Base-by-base conservation (phyloP, 495 filamentous ascomycete species). In the Astrothelium macrocarpum region DNA sequence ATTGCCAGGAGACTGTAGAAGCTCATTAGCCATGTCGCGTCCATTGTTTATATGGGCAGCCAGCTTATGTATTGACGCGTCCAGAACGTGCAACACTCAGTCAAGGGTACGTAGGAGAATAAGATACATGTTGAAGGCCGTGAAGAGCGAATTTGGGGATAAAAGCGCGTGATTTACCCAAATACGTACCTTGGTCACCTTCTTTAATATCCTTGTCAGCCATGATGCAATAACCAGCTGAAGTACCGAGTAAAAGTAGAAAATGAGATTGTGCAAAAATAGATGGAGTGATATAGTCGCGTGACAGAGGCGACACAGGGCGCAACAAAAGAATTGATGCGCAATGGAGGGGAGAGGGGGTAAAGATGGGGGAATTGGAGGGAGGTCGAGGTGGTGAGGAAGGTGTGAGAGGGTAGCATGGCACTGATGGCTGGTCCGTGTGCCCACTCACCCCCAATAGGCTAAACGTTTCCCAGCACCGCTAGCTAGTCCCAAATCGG, bases 1-100 rank as follows among this genome's bases (percentile, higher is more conserved):
- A 87, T 64, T 78, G 75, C 84, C 82, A 85, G 23, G 82, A 82
- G 63, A 85, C 85, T 86, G 60, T 53, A 59, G 2, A 42, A 34
- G n/a, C 59, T 53, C 25, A 49, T 69, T 53, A 69, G 66, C 42
- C 14, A 26, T 31, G 62, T 32, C 62, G 34, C 2, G 58, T 46
- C 20, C 39, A 62, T 20, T 14, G 23, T 12, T 39, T 26, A 29
- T 18, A 31, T 20, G 14, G 10, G 60, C 36, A 18, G 26, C 31
- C 2, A 34, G 39, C 14, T n/a, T 28, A 62, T 53, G 39, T 14
- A 3, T 43, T 10, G 23, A 46, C 26, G 23, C 62, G 26, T 46
- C 62, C 25, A 5, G n/a, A 11, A 20, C 23, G 16, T 3, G 25
- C 12, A 4, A 14, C 11, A 60, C 58, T n/a, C 14, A 16, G 45